Base-by-base conservation (phyloP, 192 early-diverging fungal genomes). In the Linderina pennispora region DNA sequence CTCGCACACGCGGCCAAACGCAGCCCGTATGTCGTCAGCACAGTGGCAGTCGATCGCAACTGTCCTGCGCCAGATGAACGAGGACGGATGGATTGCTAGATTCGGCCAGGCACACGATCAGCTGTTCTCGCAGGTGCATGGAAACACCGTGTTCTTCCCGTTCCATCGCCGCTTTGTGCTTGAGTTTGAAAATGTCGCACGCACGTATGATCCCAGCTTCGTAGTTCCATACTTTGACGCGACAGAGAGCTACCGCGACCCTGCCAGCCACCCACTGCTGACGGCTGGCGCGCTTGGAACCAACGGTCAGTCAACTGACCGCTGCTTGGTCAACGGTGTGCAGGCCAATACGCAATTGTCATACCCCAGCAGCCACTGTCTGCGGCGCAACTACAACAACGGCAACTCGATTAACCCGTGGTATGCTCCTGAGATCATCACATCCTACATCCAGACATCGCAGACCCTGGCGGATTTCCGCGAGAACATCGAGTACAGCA, bases 171-270 rank as follows among this genome's bases (percentile, higher is more conserved):
- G 62, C 52, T 71, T 52, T 11, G 42, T 76, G 41, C 43, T 66
- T 1, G 74, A 76, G 51, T 62, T 66, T 36, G 74, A 76, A 20
- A 61, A 59, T 31, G 44, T 60, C 25, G 53, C 58, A 11, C 62
- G 59, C 37, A 43, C 2, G 7, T 70, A 70, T 36, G 53, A 69
- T 45, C 55, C 66, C 24, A 57, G 45, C 50, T 62, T 70, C 58
- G 53, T 54, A 16, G 45, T 70, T 4, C 74, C 74, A 3, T 76
- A 76, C 53, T 76, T 66, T 66, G 74, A 76, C 33, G 62, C 53
- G 2, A 62, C 74, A 18, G 26, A 63, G 58, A 60, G 54, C 53
- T 63, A 45, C 48, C 56, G 61, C 45, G 43, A 50, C 23, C 66
- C 74, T 3, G 50, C 55, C 2, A 36, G 24, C 11, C 58, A 60